Evolutionary conservation across 257 asterid species (phyloP).

Genomic region (Datura wrightii): DNA sequence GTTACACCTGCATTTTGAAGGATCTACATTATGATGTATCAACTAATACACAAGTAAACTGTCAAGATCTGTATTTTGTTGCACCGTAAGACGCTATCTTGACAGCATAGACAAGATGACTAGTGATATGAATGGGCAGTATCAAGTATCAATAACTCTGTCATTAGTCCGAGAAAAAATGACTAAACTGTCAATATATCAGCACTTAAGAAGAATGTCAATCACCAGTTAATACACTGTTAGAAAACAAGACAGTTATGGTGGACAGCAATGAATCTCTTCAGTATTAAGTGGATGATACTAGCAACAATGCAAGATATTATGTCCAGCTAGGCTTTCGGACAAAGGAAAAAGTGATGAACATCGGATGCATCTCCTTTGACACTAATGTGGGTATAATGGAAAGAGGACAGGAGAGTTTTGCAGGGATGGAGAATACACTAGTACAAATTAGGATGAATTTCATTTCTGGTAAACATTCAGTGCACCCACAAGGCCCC

Average conservation of each 20-base stretch:
- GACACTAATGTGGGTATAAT: not conserved
- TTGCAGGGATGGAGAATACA: not conserved
- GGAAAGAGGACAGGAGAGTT: not conserved
- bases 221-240: not conserved
- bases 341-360: not conserved
- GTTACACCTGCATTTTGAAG: not conserved
- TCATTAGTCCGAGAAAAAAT: not conserved
- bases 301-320: not conserved
- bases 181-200: not conserved
- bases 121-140: not conserved
- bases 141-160: not conserved
- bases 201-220: not conserved
- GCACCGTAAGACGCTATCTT: not conserved
- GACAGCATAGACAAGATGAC: conserved; percentile 3
- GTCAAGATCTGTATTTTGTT: not conserved
- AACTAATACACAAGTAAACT: conserved; percentile 7
- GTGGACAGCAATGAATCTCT: not conserved
- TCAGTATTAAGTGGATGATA: not conserved
- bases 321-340: not conserved
- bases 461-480: not conserved
- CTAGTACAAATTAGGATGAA: not conserved
- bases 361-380: not conserved
- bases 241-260: not conserved
- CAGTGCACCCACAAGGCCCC: conserved; percentile 11
- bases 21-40: not conserved